These are phyloP conservation scores for Clausena lansium DNA, from an alignment of 345 rosid genomes.

Conservation along the genomic window DNA sequence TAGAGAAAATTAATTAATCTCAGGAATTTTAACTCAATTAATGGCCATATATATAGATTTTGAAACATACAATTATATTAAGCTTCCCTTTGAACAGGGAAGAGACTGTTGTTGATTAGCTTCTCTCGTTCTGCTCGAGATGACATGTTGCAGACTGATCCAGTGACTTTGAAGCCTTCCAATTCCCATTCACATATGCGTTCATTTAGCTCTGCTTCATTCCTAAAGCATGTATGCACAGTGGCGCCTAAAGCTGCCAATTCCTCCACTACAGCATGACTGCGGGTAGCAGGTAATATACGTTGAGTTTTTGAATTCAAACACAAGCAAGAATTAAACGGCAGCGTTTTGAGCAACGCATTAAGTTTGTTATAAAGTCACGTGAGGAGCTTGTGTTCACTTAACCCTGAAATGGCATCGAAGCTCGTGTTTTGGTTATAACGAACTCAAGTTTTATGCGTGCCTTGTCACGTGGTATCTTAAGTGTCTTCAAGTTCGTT, in stretches of 20 bases:
- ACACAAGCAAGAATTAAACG: too few species aligned
- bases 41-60: too few species aligned
- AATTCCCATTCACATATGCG: slow-evolving; percentile 43
- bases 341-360: too few species aligned
- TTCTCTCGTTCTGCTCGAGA: slow-evolving; percentile 37
- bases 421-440: too few species aligned
- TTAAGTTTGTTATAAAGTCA: background rate
- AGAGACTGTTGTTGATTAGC: slow-evolving; percentile 36
- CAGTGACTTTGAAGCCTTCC: slow-evolving; percentile 43
- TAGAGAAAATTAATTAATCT: too few species aligned
- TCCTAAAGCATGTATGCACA: slow-evolving; percentile 30
- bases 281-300: background rate
- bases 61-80: slow-evolving; percentile 35
- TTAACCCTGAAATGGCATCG: too few species aligned
- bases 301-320: too few species aligned
- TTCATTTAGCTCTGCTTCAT: slow-evolving; percentile 32
- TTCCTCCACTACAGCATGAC: slow-evolving; percentile 55
- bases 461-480: too few species aligned
- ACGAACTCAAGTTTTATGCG: too few species aligned
- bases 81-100: slow-evolving; percentile 41
- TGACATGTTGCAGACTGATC: slow-evolving; percentile 52
- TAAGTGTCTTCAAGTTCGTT: too few species aligned
- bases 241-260: slow-evolving; percentile 42
- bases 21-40: too few species aligned
- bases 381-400: too few species aligned